Percentiles rank a stretch among this genome's conserved stretches.
These are phyloP conservation scores for Glebionis coronaria DNA, from an alignment of 129 eudicot genomes.

Conservation along the genomic window DNA sequence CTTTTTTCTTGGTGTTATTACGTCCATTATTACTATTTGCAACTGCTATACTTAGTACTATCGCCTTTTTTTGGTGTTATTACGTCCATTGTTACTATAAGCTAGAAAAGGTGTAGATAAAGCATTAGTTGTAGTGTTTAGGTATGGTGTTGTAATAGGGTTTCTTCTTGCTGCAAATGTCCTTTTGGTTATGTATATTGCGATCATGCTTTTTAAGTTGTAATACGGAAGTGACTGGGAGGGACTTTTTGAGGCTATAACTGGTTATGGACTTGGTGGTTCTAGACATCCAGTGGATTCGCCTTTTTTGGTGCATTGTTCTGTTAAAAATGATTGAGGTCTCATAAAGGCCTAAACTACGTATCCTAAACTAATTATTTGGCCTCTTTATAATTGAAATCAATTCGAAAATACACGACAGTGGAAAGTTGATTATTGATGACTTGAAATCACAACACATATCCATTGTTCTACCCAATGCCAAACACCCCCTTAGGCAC, in stretches of 20 bases:
- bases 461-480: no score
- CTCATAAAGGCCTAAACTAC: no score
- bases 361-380: no score
- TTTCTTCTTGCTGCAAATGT: slow-evolving; percentile 82
- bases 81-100: slow-evolving; percentile 66
- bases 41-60: slow-evolving; percentile 70
- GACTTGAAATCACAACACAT: no score
- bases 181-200: slow-evolving; percentile 52
- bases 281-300: no score
- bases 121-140: slow-evolving; percentile 58
- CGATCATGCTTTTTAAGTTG: slow-evolving; percentile 56
- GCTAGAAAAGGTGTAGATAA: slow-evolving; percentile 78
- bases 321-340: no score
- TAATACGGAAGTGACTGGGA: slow-evolving; percentile 87
- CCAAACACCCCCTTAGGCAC: no score
- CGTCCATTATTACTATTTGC: slow-evolving; percentile 73
- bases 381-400: no score
- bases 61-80: slow-evolving; percentile 75
- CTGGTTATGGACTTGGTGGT: slow-evolving; percentile 83
- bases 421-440: background rate
- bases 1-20: slow-evolving; percentile 73
- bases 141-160: slow-evolving; percentile 82
- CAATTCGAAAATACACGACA: no score
- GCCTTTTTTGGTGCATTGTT: no score
- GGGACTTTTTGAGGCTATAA: slow-evolving; percentile 71